Conservation (phyloP, 2,329 filamentous ascomycete species). For the Fusarium transvaalense region DNA sequence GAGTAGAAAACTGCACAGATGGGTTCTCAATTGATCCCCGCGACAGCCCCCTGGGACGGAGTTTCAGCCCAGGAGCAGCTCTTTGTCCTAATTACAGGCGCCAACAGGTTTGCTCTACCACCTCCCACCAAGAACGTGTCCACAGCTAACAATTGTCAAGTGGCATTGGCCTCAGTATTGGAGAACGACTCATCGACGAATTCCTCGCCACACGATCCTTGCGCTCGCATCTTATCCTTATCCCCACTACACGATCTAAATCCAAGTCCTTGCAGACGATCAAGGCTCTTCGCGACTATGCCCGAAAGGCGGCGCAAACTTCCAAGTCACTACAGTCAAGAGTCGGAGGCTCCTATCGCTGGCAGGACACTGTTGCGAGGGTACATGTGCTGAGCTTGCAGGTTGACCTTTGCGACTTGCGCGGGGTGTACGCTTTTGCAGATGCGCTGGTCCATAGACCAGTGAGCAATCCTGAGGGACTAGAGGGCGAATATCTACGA, state of each 20-base stretch:
- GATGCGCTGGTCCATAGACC: slow-evolving; percentile 59
- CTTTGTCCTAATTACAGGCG: slow-evolving; percentile 83
- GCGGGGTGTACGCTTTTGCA: slow-evolving; percentile 63
- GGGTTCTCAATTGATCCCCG: slow-evolving; percentile 42
- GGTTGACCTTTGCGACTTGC: slow-evolving; percentile 71
- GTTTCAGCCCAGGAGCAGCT: slow-evolving; percentile 60
- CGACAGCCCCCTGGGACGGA: slow-evolving; percentile 53
- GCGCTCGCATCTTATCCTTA: slow-evolving; percentile 78
- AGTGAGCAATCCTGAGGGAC: slow-evolving; percentile 60
- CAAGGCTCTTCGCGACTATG: slow-evolving; percentile 71
- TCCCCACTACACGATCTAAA: slow-evolving; percentile 84
- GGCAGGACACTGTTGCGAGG: slow-evolving; percentile 60
- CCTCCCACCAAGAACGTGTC: not conserved
- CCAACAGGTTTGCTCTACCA: slow-evolving; percentile 75
- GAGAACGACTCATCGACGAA: slow-evolving; percentile 88
- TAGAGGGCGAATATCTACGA: slow-evolving; percentile 54
- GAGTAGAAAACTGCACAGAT: slow-evolving; percentile 15
- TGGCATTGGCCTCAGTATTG: slow-evolving; percentile 87
- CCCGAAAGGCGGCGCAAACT: slow-evolving; percentile 57
- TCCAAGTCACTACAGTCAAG: slow-evolving; percentile 56
- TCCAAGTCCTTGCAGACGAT: slow-evolving; percentile 82
- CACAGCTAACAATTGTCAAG: slow-evolving; percentile 60
- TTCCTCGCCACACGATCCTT: slow-evolving; percentile 79
- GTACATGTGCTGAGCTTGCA: slow-evolving; percentile 70
- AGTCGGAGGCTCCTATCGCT: slow-evolving; percentile 50